phyloP scores from a whole-genome alignment of 805 yeast genomes.

The Lipomyces chichibuensis region DNA sequence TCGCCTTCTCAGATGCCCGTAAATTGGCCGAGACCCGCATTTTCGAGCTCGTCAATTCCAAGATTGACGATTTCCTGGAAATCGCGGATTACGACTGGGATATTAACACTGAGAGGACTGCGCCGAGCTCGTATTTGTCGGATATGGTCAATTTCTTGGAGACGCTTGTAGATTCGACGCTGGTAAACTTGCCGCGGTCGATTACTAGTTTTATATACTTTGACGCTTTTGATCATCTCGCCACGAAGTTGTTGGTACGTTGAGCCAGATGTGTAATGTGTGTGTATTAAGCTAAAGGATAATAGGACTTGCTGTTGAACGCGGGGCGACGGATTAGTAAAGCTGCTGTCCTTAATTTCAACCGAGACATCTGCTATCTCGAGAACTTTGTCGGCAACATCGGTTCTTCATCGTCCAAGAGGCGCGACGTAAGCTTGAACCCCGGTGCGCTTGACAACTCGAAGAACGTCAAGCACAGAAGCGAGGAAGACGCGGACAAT shows the following conservation, averaged over 20 bases:
- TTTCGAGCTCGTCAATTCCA: constrained; percentile 78
- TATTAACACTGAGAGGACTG: constrained; percentile 49
- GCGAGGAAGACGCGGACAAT: constrained; percentile 36
- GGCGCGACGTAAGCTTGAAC: constrained; percentile 2
- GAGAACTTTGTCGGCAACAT: constrained; percentile 53
- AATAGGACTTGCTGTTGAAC: constrained; percentile 54
- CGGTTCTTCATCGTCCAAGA: constrained; percentile 25
- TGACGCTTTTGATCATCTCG: constrained; percentile 82
- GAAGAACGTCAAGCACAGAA: constrained; percentile 15
- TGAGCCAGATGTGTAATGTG: background rate
- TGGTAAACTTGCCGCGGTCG: constrained; percentile 76
- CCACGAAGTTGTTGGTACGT: constrained; percentile 60
- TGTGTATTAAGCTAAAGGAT: background rate
- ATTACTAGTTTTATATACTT: constrained; percentile 79
- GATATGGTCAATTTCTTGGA: constrained; percentile 86
- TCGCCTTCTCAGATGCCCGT: constrained; percentile 49
- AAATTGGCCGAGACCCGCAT: constrained; percentile 77
- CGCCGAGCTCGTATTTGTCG: constrained; percentile 72
- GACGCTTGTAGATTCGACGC: constrained; percentile 81
- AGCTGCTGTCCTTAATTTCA: constrained; percentile 71
- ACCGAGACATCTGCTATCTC: constrained; percentile 74
- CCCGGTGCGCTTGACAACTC: constrained; percentile 14
- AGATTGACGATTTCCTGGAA: constrained; percentile 77
- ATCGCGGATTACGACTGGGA: constrained; percentile 87
- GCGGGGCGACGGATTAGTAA: constrained; percentile 58